These are phyloP conservation scores for Sporothrix pallida DNA, from an alignment of 2,329 filamentous ascomycete species.

Conservation along the genomic window DNA sequence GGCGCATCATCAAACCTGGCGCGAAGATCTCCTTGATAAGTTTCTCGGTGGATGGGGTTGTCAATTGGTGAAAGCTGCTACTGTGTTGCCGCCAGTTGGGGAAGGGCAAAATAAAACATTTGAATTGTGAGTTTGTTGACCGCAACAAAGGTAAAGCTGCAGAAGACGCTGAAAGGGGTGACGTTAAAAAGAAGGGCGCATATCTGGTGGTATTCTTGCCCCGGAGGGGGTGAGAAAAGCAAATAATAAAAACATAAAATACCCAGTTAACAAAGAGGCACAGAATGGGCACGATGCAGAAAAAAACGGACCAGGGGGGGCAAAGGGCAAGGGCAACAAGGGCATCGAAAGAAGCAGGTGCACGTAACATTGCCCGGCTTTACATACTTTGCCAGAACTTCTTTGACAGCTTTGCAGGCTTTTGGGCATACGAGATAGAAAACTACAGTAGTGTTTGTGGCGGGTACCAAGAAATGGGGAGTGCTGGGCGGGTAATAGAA, in stretches of 20 bases:
- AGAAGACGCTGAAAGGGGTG: slow-evolving; percentile 3
- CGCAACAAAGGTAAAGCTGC: not conserved
- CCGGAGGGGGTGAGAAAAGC: slow-evolving; percentile 11
- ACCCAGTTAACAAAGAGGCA: too few relatives aligned
- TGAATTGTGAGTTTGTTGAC: slow-evolving; percentile 4
- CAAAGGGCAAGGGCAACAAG: slow-evolving; percentile 20
- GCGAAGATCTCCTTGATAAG: slow-evolving; percentile 54
- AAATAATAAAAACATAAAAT: not conserved
- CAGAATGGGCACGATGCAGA: slow-evolving; percentile 14
- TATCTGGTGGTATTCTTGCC: not conserved
- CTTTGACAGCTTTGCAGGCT: not conserved
- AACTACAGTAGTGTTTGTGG: slow-evolving; percentile 18
- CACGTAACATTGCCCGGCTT: not conserved
- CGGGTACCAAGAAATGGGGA: slow-evolving; percentile 29
- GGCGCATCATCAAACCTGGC: slow-evolving; percentile 50
- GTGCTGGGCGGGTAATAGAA: slow-evolving; percentile 22
- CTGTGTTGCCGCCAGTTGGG: not conserved
- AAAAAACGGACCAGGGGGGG: not conserved
- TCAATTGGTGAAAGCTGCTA: slow-evolving; percentile 2
- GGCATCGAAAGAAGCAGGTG: slow-evolving; percentile 1
- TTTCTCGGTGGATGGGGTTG: slow-evolving; percentile 30
- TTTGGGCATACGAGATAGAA: not conserved
- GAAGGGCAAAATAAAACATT: not conserved
- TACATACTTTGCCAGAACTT: not conserved
- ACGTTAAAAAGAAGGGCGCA: not conserved